phyloP scores from a whole-genome alignment of 1,139 yeast genomes.

The Lodderomyces jiufengensis region DNA sequence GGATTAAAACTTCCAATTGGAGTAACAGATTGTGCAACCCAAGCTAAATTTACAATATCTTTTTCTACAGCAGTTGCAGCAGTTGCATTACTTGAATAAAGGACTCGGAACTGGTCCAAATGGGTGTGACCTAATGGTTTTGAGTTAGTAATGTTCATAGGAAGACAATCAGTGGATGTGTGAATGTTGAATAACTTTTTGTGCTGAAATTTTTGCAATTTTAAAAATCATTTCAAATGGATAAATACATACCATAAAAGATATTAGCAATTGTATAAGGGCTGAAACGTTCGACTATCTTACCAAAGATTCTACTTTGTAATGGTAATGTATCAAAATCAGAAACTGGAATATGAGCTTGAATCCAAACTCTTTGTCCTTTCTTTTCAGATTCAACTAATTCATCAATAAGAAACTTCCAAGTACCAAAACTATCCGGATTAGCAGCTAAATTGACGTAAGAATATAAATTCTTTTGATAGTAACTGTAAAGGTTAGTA shows the following conservation, averaged over 20 bases:
- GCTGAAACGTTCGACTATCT: constrained; percentile 62
- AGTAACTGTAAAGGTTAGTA: constrained; percentile 37
- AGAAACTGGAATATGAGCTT: constrained; percentile 65
- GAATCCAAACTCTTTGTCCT: constrained; percentile 66
- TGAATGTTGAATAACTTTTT: no score
- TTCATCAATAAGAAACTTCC: constrained; percentile 60
- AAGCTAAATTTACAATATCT: constrained; percentile 53
- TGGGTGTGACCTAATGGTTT: constrained; percentile 72
- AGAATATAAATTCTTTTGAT: constrained; percentile 60
- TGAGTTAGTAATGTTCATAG: no score
- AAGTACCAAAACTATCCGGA: constrained; percentile 62
- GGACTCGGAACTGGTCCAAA: constrained; percentile 59
- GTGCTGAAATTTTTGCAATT: no score
- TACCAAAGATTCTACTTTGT: constrained; percentile 53
- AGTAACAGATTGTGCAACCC: constrained; percentile 66
- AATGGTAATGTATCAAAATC: constrained; percentile 58
- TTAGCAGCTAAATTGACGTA: constrained; percentile 51
- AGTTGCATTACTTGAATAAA: constrained; percentile 42
- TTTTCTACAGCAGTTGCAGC: constrained; percentile 33
- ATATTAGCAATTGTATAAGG: constrained; percentile 67
- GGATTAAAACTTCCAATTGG: constrained; percentile 61
- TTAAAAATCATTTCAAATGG: no score
- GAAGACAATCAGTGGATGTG: no score
- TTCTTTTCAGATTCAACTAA: constrained; percentile 53
- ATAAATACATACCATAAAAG: constrained; percentile 45